Evolutionary conservation across 2,329 filamentous ascomycete genomes (phyloP).

Genomic region (Thelonectria olida): DNA sequence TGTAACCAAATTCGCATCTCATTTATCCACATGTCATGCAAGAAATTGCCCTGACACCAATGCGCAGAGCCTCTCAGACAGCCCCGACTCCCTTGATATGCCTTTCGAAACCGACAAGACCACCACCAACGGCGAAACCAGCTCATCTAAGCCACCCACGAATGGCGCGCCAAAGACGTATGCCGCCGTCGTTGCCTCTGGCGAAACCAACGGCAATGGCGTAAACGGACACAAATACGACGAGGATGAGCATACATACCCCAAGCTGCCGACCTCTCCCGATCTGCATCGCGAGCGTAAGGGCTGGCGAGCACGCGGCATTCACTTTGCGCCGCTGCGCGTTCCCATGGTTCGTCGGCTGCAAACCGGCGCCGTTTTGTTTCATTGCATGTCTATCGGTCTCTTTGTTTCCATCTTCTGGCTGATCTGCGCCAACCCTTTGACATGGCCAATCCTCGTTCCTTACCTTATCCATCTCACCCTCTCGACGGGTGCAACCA

Average conservation of each 20-base stretch:
- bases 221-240: constrained; percentile 8
- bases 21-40: neutral
- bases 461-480: constrained; percentile 87
- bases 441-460: constrained; percentile 84
- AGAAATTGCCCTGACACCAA: constrained; percentile 14
- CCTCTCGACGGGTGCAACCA: constrained; percentile 79
- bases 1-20: neutral
- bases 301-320: constrained; percentile 58
- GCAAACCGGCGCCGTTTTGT: constrained; percentile 81
- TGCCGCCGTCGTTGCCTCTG: constrained; percentile 29
- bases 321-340: constrained; percentile 85
- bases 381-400: constrained; percentile 78
- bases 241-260: constrained; percentile 36
- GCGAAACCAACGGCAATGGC: constrained; percentile 9
- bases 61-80: constrained; percentile 8
- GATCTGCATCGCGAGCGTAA: constrained; percentile 37
- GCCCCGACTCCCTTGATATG: constrained; percentile 19
- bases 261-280: constrained; percentile 37
- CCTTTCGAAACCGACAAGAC: constrained; percentile 22
- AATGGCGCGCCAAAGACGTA: constrained; percentile 35
- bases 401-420: constrained; percentile 83
- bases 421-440: constrained; percentile 87
- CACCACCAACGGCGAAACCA: constrained; percentile 32
- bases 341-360: constrained; percentile 76
- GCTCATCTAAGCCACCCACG: constrained; percentile 20